Evolutionary conservation across 768 basidiomycete genomes (phyloP).

Genomic region (Cystobasidium onofrii): DNA sequence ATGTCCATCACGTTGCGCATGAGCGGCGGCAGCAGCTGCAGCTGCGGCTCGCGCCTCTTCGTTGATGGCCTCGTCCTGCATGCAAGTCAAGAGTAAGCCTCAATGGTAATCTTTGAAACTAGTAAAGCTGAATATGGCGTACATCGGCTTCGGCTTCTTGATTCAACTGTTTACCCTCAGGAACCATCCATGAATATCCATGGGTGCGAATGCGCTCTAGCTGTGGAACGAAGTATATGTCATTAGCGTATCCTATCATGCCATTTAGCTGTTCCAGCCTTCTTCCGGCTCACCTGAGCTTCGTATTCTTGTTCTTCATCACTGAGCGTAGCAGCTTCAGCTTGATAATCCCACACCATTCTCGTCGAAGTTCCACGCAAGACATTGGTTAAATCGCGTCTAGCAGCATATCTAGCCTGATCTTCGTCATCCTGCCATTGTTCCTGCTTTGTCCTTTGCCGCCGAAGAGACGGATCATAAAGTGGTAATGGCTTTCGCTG

Average conservation of each 20-base stretch:
- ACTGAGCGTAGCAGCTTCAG: constrained; percentile 19
- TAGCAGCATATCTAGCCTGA: constrained; percentile 16
- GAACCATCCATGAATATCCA: constrained; percentile 24
- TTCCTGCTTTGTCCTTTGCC: background rate
- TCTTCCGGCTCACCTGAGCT: background rate
- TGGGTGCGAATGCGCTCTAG: background rate
- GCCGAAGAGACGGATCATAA: background rate
- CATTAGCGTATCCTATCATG: background rate
- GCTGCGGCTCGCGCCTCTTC: constrained; percentile 14
- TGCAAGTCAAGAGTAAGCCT: background rate
- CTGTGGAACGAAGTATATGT: background rate
- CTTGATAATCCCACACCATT: constrained; percentile 26
- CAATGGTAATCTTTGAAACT: background rate
- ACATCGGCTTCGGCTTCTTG: constrained; percentile 26
- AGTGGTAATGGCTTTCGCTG: constrained; percentile 7
- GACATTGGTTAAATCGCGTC: constrained; percentile 6
- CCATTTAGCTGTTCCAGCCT: background rate
- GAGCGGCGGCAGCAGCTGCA: background rate
- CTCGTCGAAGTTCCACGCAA: background rate
- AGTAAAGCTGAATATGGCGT: background rate
- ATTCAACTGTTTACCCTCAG: constrained; percentile 26
- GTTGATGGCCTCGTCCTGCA: constrained; percentile 20
- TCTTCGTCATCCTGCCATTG: background rate
- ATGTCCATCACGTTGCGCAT: background rate
- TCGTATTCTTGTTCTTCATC: constrained; percentile 26